Base-by-base conservation (phyloP, 2,329 filamentous ascomycete genomes). In the Colletotrichum truncatum region DNA sequence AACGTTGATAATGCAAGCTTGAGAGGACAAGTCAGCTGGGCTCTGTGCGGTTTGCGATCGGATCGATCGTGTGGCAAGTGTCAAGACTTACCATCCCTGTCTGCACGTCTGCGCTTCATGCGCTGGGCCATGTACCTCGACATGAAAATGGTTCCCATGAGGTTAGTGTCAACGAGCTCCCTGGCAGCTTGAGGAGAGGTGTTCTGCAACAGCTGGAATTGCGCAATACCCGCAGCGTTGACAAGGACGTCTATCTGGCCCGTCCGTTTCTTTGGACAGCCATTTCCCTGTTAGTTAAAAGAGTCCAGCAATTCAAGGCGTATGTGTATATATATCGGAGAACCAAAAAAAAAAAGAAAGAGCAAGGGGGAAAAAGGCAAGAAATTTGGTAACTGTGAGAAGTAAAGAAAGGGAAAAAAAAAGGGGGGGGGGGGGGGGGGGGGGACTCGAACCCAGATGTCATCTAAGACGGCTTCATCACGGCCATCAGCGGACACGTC, bases 151-250 rank as follows among this genome's bases (percentile, higher is more conserved):
- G 92, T 88, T 1, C 87, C 85, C 55, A 83, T 80, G 2, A 97
- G 84, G 75, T 97, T 97, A 38, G 88, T 92, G 53, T 86, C 80
- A 5, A 97, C 72, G 6, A 93, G 81, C 1, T 80, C 70, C 1
- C 87, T 80, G 21, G 93, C 81, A 3, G 84, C 80, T 0, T 78
- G 74, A 1, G 84, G 73, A 0, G 77, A 71, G 1, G 86, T 88
- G 9, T 83, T 80, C 45, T 87, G 79, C n/a, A 96, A 83, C 1
- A 93, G 80, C 0, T 84, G 86, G 11, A 84, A 84, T 69, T 93
- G 89, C 0, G 90, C 84, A 21, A 94, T 82, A 9, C 93, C 94
- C 0, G 93, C 93, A 25, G 92, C 91, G 73, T 97, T 97, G 68
- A 97, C 85, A 1, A 97, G 85, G 28, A 95, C 81, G 71, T 87